Conservation (phyloP, 345 rosid species). For the Punica granatum region DNA sequence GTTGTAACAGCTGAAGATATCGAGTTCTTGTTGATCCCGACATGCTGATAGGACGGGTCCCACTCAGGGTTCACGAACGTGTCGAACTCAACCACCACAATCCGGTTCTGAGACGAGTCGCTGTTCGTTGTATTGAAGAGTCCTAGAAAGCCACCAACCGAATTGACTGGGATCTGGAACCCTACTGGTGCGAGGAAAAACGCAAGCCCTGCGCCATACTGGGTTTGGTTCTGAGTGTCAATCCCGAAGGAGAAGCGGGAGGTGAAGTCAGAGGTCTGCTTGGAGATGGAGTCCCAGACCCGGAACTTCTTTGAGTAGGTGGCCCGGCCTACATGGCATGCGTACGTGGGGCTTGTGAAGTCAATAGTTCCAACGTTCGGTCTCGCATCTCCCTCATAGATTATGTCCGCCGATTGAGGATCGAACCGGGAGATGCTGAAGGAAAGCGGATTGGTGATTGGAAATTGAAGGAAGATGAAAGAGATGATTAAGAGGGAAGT, state of each 20-base stretch:
- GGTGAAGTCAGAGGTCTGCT: constrained; percentile 23
- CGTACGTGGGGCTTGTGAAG: constrained; percentile 15
- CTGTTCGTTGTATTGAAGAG: constrained; percentile 18
- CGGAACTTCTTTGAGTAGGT: constrained; percentile 18
- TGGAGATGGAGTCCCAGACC: constrained; percentile 25
- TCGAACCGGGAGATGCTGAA: constrained; percentile 22
- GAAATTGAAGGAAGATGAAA: constrained; percentile 6
- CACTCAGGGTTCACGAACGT: constrained; percentile 15
- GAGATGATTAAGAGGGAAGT: neutral
- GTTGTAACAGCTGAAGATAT: constrained; percentile 19
- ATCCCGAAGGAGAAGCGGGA: constrained; percentile 29
- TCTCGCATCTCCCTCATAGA: constrained; percentile 29
- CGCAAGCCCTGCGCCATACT: constrained; percentile 19
- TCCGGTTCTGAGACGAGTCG: constrained; percentile 14
- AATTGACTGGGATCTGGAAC: constrained; percentile 34
- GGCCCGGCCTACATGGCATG: constrained; percentile 26
- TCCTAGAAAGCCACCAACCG: constrained; percentile 35
- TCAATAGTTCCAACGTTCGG: constrained; percentile 22
- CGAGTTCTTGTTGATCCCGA: constrained; percentile 37
- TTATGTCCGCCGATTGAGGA: constrained; percentile 1
- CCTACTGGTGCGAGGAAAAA: constrained; percentile 37
- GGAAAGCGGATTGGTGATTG: constrained; percentile 8
- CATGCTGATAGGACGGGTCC: constrained; percentile 31
- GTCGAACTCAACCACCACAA: constrained; percentile 28
- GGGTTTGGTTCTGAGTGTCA: neutral